These are phyloP conservation scores for Rhodotorula sp. DNA, from an alignment of 1,284 basidiomycete species.

Conservation along the genomic window DNA sequence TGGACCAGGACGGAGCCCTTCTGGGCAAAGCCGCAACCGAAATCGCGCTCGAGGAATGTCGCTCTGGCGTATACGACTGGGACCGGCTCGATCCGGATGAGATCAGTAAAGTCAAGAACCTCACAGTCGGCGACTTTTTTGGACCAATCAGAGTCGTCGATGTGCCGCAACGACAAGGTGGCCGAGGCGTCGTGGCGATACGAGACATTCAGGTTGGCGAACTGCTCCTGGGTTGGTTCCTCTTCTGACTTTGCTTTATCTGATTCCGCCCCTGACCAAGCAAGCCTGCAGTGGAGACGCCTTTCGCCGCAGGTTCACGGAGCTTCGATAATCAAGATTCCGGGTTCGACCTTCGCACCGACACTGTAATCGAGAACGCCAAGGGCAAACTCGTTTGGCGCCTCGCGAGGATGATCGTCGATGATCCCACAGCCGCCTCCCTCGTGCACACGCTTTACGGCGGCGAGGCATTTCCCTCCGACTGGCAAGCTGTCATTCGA, in stretches of 20 bases:
- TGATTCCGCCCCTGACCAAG: no score
- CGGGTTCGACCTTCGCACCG: background rate
- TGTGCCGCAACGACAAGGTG: slow-evolving; percentile 1
- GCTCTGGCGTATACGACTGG: slow-evolving; percentile 1
- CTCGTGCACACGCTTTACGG: slow-evolving; percentile 14
- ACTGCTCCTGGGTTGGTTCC: slow-evolving; percentile 21
- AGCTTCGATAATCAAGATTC: background rate
- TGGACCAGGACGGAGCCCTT: background rate
- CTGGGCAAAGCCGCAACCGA: background rate
- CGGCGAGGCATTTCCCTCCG: background rate
- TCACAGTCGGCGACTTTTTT: slow-evolving; percentile 13
- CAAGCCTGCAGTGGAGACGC: slow-evolving; percentile 8
- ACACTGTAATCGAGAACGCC: background rate
- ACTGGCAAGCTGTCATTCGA: background rate
- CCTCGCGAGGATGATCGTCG: slow-evolving; percentile 2
- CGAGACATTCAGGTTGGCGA: slow-evolving; percentile 16
- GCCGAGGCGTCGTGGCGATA: slow-evolving; percentile 22
- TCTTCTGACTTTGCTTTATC: no score
- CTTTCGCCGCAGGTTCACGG: background rate
- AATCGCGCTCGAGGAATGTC: background rate
- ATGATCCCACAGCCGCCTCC: slow-evolving; percentile 4
- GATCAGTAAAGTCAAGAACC: no score
- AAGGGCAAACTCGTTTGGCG: background rate
- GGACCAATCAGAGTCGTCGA: slow-evolving; percentile 7
- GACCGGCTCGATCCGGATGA: background rate